phyloP scores from a whole-genome alignment of 257 asterid genomes.

The Solanum appendiculatum region DNA sequence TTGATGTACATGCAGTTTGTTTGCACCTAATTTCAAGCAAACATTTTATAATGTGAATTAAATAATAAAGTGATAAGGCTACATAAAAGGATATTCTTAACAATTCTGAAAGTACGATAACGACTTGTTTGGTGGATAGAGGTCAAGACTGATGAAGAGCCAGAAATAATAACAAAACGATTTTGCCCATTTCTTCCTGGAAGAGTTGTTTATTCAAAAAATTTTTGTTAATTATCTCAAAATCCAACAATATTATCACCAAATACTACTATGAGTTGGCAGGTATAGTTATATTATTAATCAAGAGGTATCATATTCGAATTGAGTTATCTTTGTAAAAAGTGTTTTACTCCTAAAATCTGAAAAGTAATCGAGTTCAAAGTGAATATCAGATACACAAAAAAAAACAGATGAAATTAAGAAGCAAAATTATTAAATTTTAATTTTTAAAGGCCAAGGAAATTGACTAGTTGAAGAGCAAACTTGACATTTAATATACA shows the following conservation, averaged over 20 bases:
- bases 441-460: neutral
- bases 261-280: neutral
- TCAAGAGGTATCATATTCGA: too few relatives aligned
- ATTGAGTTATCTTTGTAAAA: too few relatives aligned
- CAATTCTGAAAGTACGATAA: neutral
- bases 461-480: neutral
- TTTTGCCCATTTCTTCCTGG: neutral
- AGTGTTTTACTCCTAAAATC: neutral
- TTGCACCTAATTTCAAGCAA: neutral
- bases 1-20: neutral
- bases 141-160: neutral
- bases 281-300: too few relatives aligned
- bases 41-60: neutral
- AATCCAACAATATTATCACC: neutral
- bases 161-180: neutral
- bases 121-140: neutral
- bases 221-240: neutral
- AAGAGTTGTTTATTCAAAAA: neutral
- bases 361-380: neutral
- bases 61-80: neutral
- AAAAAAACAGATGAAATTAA: too few relatives aligned
- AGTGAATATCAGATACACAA: neutral
- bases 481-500: neutral
- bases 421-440: too few relatives aligned
- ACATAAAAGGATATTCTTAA: neutral